These are phyloP conservation scores for Physaria fendleri DNA, from an alignment of 345 rosid genomes.

Conservation along the genomic window DNA sequence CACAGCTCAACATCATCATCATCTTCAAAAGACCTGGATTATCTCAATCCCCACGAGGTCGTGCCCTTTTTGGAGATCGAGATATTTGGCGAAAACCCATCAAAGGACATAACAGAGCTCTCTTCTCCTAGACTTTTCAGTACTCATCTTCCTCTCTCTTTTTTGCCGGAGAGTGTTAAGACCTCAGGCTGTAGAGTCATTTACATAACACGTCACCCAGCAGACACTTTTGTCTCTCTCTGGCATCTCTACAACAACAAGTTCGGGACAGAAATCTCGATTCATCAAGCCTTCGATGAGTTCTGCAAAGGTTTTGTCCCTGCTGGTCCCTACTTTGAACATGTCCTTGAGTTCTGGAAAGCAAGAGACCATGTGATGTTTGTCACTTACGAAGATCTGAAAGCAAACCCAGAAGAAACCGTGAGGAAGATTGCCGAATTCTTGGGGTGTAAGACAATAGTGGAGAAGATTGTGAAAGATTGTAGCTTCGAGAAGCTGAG, in stretches of 20 bases:
- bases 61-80: constrained; percentile 31
- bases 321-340: constrained; percentile 36
- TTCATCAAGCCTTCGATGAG: constrained; percentile 30
- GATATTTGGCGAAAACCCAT: constrained; percentile 14
- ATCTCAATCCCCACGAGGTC: constrained; percentile 23
- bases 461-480: constrained; percentile 21
- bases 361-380: constrained; percentile 30
- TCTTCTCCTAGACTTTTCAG: constrained; percentile 28
- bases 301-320: constrained; percentile 31
- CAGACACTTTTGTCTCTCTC: constrained; percentile 29
- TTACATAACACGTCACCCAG: constrained; percentile 30
- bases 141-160: constrained; percentile 28
- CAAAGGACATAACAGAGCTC: constrained; percentile 11
- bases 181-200: constrained; percentile 22
- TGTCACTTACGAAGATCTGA: constrained; percentile 37
- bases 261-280: constrained; percentile 18
- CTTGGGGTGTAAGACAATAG: constrained; percentile 30
- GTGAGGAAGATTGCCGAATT: constrained; percentile 34
- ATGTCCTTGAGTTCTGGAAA: constrained; percentile 34
- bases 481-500: constrained; percentile 39
- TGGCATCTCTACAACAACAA: constrained; percentile 27
- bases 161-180: constrained; percentile 16
- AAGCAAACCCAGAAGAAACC: constrained; percentile 11
- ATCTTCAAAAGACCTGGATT: neutral
- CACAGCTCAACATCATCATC: neutral